A percentile compares a stretch with the other conserved stretches of the same genome.
Conservation (phyloP, 2,329 filamentous ascomycete species). For the Lachnellula willkommii region DNA sequence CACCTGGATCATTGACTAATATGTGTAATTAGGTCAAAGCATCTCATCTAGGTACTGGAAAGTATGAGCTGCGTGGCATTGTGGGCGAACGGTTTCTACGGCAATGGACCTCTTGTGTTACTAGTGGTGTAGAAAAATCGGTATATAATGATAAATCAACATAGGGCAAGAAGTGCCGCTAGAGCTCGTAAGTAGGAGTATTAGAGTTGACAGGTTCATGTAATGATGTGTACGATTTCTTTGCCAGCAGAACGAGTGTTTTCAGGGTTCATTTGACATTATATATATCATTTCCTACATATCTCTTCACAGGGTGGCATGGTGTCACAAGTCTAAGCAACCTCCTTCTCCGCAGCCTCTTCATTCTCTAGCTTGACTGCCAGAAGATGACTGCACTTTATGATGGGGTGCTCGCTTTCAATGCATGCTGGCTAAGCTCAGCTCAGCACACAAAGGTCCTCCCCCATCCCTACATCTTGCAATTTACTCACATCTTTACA, state of each 20-base stretch:
- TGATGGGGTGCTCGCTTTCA: too few species aligned
- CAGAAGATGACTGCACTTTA: too few species aligned
- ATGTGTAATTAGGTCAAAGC: conserved; percentile 51
- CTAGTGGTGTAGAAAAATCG: conserved; percentile 23
- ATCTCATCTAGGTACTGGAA: conserved; percentile 51
- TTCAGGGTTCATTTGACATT: not conserved
- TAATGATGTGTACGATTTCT: not conserved
- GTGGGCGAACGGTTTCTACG: conserved; percentile 9
- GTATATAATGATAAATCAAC: conserved; percentile 23
- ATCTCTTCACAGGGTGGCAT: conserved; percentile 35
- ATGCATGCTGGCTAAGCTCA: too few species aligned
- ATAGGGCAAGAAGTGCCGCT: conserved; percentile 8
- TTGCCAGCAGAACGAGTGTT: not conserved
- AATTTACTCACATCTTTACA: too few species aligned
- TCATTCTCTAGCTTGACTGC: conserved; percentile 36
- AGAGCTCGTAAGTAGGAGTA: not conserved
- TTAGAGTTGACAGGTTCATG: not conserved
- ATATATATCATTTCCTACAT: not conserved
- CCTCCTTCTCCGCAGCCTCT: conserved; percentile 46
- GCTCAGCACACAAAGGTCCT: too few species aligned
- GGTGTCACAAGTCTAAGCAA: conserved; percentile 42
- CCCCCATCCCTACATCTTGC: too few species aligned
- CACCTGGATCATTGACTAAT: conserved; percentile 8
- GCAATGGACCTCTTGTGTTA: conserved; percentile 23
- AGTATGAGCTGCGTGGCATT: conserved; percentile 6